phyloP scores from a whole-genome alignment of 495 filamentous ascomycete genomes.

The Hypoxylon subgilvum region DNA sequence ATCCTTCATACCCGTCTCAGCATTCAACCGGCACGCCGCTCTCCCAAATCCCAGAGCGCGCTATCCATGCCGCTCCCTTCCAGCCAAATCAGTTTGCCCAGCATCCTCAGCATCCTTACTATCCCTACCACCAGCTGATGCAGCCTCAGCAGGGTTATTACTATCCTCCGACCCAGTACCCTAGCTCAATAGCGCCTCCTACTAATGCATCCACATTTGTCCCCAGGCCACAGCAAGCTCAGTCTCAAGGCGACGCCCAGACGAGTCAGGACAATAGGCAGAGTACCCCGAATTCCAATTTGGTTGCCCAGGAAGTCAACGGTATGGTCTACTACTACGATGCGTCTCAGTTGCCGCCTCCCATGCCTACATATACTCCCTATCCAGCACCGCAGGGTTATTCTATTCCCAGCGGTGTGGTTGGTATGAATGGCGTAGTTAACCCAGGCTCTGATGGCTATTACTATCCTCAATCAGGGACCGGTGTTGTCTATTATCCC shows the following conservation, averaged over 20 bases:
- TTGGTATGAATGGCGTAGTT: conserved; percentile 82
- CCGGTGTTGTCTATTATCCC: conserved; percentile 70
- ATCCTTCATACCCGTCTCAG: conserved; percentile 78
- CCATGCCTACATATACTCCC: conserved; percentile 57
- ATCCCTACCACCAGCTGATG: conserved; percentile 59
- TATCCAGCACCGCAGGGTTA: conserved; percentile 58
- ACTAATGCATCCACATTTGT: conserved; percentile 64
- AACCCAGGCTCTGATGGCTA: conserved; percentile 71
- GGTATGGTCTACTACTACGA: conserved; percentile 97
- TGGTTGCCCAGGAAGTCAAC: conserved; percentile 88
- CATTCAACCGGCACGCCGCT: conserved; percentile 82
- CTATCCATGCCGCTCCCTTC: conserved; percentile 90
- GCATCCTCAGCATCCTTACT: conserved; percentile 69
- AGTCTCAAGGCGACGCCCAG: conserved; percentile 53
- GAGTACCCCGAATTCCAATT: conserved; percentile 59
- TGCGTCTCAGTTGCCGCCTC: conserved; percentile 67
- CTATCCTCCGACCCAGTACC: conserved; percentile 63
- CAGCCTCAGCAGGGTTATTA: conserved; percentile 62
- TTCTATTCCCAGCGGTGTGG: conserved; percentile 61
- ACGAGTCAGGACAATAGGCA: conserved; percentile 51
- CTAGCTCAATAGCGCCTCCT: conserved; percentile 58
- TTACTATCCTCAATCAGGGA: conserved; percentile 71
- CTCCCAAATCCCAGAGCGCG: conserved; percentile 92
- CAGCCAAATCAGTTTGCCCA: conserved; percentile 74
- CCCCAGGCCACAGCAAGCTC: conserved; percentile 58